Evolutionary conservation across 129 eudicot genomes (phyloP).

Genomic region (Centaurea solstitialis): DNA sequence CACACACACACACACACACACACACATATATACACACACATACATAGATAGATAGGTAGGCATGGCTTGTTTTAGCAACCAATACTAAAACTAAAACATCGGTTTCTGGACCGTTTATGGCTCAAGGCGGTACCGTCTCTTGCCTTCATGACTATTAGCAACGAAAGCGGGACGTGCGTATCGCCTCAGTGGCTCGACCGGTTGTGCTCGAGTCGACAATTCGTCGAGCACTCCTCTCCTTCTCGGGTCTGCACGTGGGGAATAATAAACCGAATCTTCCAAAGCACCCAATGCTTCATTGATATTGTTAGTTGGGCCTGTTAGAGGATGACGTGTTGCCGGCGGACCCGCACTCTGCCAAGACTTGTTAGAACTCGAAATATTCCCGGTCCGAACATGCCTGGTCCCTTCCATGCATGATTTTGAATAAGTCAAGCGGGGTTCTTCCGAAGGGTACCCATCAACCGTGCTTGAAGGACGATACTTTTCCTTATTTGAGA

Average conservation of each 20-base stretch:
- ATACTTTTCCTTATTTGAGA: neutral
- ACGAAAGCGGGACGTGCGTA: slow-evolving; percentile 36
- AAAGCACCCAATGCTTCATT: slow-evolving; percentile 30
- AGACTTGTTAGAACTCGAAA: slow-evolving; percentile 17
- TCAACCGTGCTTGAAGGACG: neutral
- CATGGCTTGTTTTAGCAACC: neutral
- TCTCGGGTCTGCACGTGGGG: slow-evolving; percentile 34
- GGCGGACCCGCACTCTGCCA: slow-evolving; percentile 16
- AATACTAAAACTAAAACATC: neutral
- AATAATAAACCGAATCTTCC: slow-evolving; percentile 29
- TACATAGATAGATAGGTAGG: neutral
- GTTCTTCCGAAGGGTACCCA: slow-evolving; percentile 16
- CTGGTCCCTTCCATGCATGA: neutral
- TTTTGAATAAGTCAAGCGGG: neutral
- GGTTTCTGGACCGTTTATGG: neutral
- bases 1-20: too few relatives aligned
- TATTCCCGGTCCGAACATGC: neutral
- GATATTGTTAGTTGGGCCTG: slow-evolving; percentile 16
- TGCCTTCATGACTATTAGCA: slow-evolving; percentile 8
- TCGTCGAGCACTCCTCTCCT: slow-evolving; percentile 35
- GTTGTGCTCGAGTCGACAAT: slow-evolving; percentile 34
- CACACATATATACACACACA: too few relatives aligned
- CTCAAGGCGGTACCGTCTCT: neutral
- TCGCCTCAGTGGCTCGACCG: slow-evolving; percentile 30
- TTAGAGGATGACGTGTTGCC: slow-evolving; percentile 21